Conservation (phyloP, 192 early-diverging fungal species). For the Podila verticillata region DNA sequence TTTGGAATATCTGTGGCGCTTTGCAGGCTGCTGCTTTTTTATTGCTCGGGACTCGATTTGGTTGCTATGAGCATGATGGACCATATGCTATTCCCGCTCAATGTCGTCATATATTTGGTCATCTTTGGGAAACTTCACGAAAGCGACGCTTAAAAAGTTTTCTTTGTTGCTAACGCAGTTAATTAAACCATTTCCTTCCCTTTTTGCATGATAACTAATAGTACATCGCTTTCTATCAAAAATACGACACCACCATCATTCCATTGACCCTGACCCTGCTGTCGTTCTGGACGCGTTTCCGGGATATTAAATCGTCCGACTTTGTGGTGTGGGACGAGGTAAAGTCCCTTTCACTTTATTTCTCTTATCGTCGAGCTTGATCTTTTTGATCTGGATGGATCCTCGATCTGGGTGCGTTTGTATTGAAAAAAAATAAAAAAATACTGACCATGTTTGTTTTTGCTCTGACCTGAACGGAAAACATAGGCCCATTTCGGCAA, state of each 20-base stretch:
- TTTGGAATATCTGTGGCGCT: neutral
- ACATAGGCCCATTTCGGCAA: conserved; percentile 67
- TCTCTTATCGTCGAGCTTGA: neutral
- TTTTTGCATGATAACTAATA: conserved; percentile 12
- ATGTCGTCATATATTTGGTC: no score
- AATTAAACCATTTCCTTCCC: no score
- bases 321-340: conserved; percentile 84
- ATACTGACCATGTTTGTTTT: conserved; percentile 10
- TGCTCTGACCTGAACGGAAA: neutral
- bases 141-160: no score
- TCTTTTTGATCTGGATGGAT: neutral
- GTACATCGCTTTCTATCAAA: conserved; percentile 54
- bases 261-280: conserved; percentile 65
- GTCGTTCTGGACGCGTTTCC: conserved; percentile 74
- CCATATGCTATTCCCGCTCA: no score
- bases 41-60: neutral
- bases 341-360: conserved; percentile 26
- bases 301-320: conserved; percentile 65
- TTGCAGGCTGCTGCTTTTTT: neutral
- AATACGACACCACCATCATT: conserved; percentile 60
- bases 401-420: neutral
- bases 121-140: no score
- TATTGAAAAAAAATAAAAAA: no score
- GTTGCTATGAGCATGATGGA: neutral
- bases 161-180: no score